phyloP scores from a whole-genome alignment of 768 basidiomycete species.

The Termitomyces sp. region DNA sequence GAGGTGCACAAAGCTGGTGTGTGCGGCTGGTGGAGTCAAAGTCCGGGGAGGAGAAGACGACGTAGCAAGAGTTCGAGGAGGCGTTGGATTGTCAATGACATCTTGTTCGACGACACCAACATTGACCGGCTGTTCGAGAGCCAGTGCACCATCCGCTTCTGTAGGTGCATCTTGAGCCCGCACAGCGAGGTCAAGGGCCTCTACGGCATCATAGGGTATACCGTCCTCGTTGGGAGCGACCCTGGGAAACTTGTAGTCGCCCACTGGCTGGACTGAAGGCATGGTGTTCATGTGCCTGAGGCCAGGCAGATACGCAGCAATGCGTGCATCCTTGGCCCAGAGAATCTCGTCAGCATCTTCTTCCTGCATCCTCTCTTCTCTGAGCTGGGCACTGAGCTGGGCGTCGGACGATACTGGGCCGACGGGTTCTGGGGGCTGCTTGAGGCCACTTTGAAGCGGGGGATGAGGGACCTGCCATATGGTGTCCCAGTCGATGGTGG shows the following conservation, averaged over 20 bases:
- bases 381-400: conserved; percentile 12
- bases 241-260: conserved; percentile 14
- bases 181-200: background rate
- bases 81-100: too few relatives aligned
- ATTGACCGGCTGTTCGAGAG: conserved; percentile 3
- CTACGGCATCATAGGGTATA: conserved; percentile 9
- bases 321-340: conserved; percentile 9
- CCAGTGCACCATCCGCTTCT: background rate
- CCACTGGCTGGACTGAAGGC: background rate
- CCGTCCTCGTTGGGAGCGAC: background rate
- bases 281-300: conserved; percentile 3
- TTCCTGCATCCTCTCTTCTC: conserved; percentile 11
- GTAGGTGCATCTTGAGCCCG: background rate
- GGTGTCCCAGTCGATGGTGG: conserved; percentile 49
- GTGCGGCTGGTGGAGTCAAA: background rate
- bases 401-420: conserved; percentile 3
- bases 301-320: conserved; percentile 12
- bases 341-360: conserved; percentile 11
- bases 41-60: too few relatives aligned
- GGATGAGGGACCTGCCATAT: conserved; percentile 67
- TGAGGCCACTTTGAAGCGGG: conserved; percentile 48
- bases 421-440: conserved; percentile 3
- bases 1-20: conserved; percentile 1
- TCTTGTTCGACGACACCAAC: background rate
- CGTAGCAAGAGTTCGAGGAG: too few relatives aligned